phyloP scores from a whole-genome alignment of 371 early-diverging fungal species.

The Syncephalastrum monosporum region DNA sequence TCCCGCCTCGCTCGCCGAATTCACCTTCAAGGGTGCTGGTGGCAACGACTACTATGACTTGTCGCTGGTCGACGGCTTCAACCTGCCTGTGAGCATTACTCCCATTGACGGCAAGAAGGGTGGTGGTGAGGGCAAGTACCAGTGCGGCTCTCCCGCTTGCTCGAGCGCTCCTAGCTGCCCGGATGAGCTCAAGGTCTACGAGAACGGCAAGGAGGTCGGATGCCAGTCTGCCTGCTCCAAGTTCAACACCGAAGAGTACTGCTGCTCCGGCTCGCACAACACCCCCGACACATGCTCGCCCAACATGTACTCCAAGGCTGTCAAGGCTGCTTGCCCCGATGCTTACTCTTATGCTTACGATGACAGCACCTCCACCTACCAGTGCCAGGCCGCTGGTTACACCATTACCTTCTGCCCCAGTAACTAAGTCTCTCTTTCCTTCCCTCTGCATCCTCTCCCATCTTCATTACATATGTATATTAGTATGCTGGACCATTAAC shows the following conservation, averaged over 20 bases:
- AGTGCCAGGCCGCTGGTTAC: conserved; percentile 37
- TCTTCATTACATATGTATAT: too few relatives aligned
- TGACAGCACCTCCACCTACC: conserved; percentile 44
- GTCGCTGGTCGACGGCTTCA: conserved; percentile 40
- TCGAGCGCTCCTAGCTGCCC: conserved; percentile 25
- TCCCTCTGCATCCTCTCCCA: too few relatives aligned
- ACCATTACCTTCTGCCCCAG: conserved; percentile 45
- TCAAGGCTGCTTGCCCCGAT: conserved; percentile 36
- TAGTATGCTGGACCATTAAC: too few relatives aligned
- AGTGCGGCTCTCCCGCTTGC: conserved; percentile 30
- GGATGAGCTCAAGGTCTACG: conserved; percentile 11
- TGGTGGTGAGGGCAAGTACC: conserved; percentile 12
- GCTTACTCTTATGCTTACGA: conserved; percentile 52
- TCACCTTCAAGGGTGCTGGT: conserved; percentile 15
- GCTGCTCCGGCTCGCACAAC: conserved; percentile 33
- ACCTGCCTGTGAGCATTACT: conserved; percentile 28
- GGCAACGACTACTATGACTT: conserved; percentile 36
- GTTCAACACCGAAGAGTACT: conserved; percentile 28
- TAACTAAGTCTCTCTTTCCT: background rate
- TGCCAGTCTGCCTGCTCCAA: conserved; percentile 38
- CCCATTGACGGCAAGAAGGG: conserved; percentile 16
- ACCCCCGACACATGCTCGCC: conserved; percentile 27
- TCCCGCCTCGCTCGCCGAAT: conserved; percentile 35
- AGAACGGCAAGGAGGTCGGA: conserved; percentile 31
- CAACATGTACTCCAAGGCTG: conserved; percentile 25